A percentile compares a stretch with the other conserved stretches of the same genome.
Evolutionary conservation across 2,329 filamentous ascomycete species (phyloP).

Genomic region (Hypoxylon sp.): DNA sequence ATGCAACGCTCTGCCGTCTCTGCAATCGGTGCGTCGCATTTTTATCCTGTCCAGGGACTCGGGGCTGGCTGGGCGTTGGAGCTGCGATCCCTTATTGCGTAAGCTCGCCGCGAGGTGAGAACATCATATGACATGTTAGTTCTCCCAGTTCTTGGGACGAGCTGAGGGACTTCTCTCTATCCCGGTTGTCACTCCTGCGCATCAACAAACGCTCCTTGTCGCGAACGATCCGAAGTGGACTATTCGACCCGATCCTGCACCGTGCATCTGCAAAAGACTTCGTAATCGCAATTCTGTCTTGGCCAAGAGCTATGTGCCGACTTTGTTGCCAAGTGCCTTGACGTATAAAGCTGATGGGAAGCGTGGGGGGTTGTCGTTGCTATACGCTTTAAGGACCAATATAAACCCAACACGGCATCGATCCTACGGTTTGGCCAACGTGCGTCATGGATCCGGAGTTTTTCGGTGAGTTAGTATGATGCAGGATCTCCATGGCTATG

Average conservation of each 20-base stretch:
- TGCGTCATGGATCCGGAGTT: slow-evolving; percentile 13
- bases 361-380: slow-evolving; percentile 17
- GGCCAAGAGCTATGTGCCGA: slow-evolving; percentile 1
- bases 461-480: slow-evolving; percentile 20
- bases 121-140: slow-evolving; percentile 5
- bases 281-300: slow-evolving; percentile 6
- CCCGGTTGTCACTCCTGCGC: background rate
- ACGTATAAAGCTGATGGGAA: slow-evolving; percentile 36
- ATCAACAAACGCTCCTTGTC: slow-evolving; percentile 9
- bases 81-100: background rate
- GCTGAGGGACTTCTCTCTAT: background rate
- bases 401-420: slow-evolving; percentile 19
- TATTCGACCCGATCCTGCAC: slow-evolving; percentile 9
- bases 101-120: background rate
- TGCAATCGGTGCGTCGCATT: slow-evolving; percentile 14
- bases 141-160: slow-evolving; percentile 5
- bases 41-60: slow-evolving; percentile 20
- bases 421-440: slow-evolving; percentile 23
- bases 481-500: background rate
- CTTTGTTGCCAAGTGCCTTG: slow-evolving; percentile 18
- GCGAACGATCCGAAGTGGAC: slow-evolving; percentile 13
- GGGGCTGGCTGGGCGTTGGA: background rate
- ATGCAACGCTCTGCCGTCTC: slow-evolving; percentile 2
- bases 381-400: slow-evolving; percentile 15
- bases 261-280: slow-evolving; percentile 6